A percentile compares a stretch with the other conserved stretches of the same genome.
phyloP scores from a whole-genome alignment of 2,329 filamentous ascomycete species.

The Penicillium sp. region DNA sequence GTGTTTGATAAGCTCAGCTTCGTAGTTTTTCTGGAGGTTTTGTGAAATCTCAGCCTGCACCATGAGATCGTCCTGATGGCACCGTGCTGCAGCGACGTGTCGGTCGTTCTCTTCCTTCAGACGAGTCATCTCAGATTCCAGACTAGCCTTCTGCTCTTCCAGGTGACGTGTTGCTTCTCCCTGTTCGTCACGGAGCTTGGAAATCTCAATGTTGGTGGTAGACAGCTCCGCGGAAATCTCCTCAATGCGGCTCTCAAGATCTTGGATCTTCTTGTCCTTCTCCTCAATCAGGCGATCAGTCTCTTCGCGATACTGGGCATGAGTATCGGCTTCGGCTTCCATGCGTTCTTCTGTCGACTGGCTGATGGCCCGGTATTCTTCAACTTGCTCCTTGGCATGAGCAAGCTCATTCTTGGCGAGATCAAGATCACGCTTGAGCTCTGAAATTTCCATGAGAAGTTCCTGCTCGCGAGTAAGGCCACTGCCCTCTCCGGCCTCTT shows the following conservation, averaged over 20 bases:
- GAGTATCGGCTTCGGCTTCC: conserved; percentile 73
- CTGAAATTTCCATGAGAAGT: conserved; percentile 77
- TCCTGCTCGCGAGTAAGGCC: conserved; percentile 73
- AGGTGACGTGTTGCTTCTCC: conserved; percentile 70
- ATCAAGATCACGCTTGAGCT: conserved; percentile 85
- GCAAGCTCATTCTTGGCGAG: conserved; percentile 78
- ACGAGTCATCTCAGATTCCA: conserved; percentile 77
- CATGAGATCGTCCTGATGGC: conserved; percentile 88
- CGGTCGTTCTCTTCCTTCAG: conserved; percentile 83
- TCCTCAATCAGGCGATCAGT: conserved; percentile 73
- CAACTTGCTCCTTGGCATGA: conserved; percentile 75
- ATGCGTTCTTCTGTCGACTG: conserved; percentile 86
- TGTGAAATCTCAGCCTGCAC: conserved; percentile 91
- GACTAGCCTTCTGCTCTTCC: conserved; percentile 77
- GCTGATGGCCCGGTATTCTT: conserved; percentile 86
- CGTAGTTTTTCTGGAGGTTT: conserved; percentile 92
- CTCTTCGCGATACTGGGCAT: conserved; percentile 86
- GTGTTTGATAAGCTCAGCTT: conserved; percentile 91
- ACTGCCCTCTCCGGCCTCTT: conserved; percentile 54
- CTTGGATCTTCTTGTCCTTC: conserved; percentile 77
- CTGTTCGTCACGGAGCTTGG: conserved; percentile 75
- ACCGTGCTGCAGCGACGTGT: conserved; percentile 75
- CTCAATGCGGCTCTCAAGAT: conserved; percentile 79
- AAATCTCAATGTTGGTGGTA: conserved; percentile 79
- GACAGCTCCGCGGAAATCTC: conserved; percentile 82